Percentiles rank a stretch among this genome's conserved stretches.
These are phyloP conservation scores for Rubia balearica DNA, from an alignment of 305 asterid species.

Conservation along the genomic window DNA sequence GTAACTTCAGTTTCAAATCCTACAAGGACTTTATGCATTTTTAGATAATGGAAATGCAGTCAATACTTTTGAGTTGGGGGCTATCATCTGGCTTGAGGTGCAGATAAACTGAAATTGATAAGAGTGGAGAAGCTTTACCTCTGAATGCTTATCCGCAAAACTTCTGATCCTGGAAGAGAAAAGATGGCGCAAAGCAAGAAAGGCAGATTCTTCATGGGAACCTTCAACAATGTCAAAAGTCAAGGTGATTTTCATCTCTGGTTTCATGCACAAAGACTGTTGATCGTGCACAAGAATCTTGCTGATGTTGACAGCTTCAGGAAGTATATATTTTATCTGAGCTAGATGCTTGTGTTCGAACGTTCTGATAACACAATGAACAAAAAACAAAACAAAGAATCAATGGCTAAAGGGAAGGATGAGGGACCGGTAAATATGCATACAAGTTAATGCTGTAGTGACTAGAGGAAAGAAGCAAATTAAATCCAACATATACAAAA, in stretches of 20 bases:
- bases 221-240: constrained; percentile 52
- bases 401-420: not conserved
- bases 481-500: not conserved
- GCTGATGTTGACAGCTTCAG: constrained; percentile 72
- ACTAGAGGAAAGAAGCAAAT: not conserved
- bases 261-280: constrained; percentile 62
- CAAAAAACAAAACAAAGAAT: constrained; percentile 10
- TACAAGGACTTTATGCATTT: not conserved
- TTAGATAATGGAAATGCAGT: not conserved
- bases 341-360: constrained; percentile 57
- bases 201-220: constrained; percentile 47
- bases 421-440: not conserved
- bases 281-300: constrained; percentile 63
- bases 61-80: not conserved
- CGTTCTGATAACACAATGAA: constrained; percentile 33
- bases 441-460: not conserved
- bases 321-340: constrained; percentile 62
- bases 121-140: constrained; percentile 35
- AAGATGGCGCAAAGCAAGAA: constrained; percentile 52
- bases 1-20: not conserved
- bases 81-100: not conserved
- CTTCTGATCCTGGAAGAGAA: constrained; percentile 58
- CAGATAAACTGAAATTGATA: not conserved
- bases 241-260: constrained; percentile 47
- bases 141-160: constrained; percentile 35